A percentile compares a stretch with the other conserved stretches of the same genome.
These are phyloP conservation scores for Rubia balearica DNA, from an alignment of 305 asterid species.

Conservation along the genomic window DNA sequence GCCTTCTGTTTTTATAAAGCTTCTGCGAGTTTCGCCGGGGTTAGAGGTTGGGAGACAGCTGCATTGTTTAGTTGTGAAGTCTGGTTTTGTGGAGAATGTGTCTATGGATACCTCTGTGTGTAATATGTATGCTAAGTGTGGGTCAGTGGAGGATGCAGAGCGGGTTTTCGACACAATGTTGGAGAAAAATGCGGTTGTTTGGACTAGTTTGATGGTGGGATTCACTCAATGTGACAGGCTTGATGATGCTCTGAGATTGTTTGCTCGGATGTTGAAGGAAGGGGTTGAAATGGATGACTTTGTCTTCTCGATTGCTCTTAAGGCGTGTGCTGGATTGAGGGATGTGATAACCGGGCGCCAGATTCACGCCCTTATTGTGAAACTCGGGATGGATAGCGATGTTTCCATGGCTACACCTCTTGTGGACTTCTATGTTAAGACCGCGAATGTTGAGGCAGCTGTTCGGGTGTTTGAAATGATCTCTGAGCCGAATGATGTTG, in stretches of 20 bases:
- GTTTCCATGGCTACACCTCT: constrained; percentile 53
- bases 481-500: constrained; percentile 43
- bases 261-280: constrained; percentile 32
- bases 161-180: constrained; percentile 29
- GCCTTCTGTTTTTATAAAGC: constrained; percentile 26
- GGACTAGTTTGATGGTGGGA: constrained; percentile 56
- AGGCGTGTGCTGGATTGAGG: constrained; percentile 40
- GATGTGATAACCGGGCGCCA: constrained; percentile 37
- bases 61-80: constrained; percentile 44
- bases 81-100: constrained; percentile 35
- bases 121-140: constrained; percentile 46
- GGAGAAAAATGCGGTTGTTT: constrained; percentile 38
- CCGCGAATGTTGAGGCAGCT: constrained; percentile 34
- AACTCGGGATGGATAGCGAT: constrained; percentile 35
- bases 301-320: constrained; percentile 45
- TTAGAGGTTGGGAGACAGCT: constrained; percentile 46
- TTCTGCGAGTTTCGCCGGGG: constrained; percentile 31
- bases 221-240: constrained; percentile 39
- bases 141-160: constrained; percentile 33
- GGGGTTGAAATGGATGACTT: constrained; percentile 39
- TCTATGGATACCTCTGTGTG: constrained; percentile 38
- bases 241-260: constrained; percentile 34
- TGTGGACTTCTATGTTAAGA: constrained; percentile 49
- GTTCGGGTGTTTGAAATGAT: constrained; percentile 34
- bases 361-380: constrained; percentile 35